These are phyloP conservation scores for Thelonectria rubi DNA, from an alignment of 2,329 filamentous ascomycete species.

Conservation along the genomic window DNA sequence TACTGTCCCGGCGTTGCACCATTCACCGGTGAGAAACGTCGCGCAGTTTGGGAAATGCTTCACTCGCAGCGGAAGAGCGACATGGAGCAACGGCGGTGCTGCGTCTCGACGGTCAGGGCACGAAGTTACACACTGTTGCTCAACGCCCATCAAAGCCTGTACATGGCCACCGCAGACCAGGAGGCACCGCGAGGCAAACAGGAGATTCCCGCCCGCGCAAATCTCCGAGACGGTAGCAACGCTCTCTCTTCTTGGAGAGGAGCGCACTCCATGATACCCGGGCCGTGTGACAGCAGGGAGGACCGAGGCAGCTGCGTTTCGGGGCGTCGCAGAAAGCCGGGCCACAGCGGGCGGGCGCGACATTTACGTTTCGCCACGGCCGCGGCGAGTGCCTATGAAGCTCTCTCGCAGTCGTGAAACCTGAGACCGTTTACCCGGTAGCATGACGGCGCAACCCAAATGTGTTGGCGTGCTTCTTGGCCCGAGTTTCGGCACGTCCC, in stretches of 20 bases:
- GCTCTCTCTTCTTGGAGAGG: neutral
- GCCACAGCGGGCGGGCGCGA: neutral
- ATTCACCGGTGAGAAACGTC: neutral
- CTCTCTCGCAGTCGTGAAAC: no score
- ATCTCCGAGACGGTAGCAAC: neutral
- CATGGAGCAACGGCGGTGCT: neutral
- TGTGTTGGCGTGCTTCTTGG: neutral
- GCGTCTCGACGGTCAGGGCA: neutral
- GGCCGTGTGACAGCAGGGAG: neutral
- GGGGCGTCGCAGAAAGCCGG: neutral
- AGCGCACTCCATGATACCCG: conserved; percentile 1
- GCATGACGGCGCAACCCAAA: no score
- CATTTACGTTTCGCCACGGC: neutral
- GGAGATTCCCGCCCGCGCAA: neutral
- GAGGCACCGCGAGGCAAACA: neutral
- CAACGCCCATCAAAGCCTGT: neutral
- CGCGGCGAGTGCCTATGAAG: no score
- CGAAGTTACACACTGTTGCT: neutral
- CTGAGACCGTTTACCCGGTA: no score
- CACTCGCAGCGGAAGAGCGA: neutral
- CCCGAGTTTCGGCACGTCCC: conserved; percentile 28
- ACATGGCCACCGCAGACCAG: neutral
- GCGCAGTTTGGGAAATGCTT: neutral
- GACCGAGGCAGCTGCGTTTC: conserved; percentile 1
- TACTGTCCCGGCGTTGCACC: neutral